Conservation (phyloP, 2,329 filamentous ascomycete genomes). For the Aureobasidium melanogenum region DNA sequence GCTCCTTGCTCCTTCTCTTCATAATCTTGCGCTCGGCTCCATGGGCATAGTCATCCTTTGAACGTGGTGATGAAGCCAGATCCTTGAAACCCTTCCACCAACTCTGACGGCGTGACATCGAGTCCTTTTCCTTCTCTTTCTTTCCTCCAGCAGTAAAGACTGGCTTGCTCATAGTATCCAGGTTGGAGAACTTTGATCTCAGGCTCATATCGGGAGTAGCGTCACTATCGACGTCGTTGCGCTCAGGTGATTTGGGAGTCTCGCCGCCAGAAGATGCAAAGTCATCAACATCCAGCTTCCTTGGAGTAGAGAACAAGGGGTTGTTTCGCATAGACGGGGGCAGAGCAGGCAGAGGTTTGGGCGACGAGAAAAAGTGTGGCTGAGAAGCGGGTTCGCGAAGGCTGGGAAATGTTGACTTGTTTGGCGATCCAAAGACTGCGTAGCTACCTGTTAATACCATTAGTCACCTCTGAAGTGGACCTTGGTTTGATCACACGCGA, state of each 20-base stretch:
- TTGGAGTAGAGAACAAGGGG: slow-evolving; percentile 29
- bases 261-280: slow-evolving; percentile 41
- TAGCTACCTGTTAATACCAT: slow-evolving; percentile 16
- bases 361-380: slow-evolving; percentile 37
- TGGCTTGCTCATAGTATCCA: slow-evolving; percentile 13
- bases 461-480: not conserved
- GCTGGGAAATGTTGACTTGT: slow-evolving; percentile 38
- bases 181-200: slow-evolving; percentile 17
- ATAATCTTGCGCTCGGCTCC: slow-evolving; percentile 10
- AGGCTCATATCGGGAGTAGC: slow-evolving; percentile 30
- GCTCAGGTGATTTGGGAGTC: slow-evolving; percentile 38
- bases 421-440: slow-evolving; percentile 36
- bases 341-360: slow-evolving; percentile 32
- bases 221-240: slow-evolving; percentile 31
- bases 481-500: not conserved
- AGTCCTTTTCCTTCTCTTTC: slow-evolving; percentile 9
- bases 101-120: not conserved
- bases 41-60: slow-evolving; percentile 7
- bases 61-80: not conserved
- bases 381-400: slow-evolving; percentile 43
- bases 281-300: slow-evolving; percentile 24
- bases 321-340: slow-evolving; percentile 28
- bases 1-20: slow-evolving; percentile 6
- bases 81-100: slow-evolving; percentile 8
- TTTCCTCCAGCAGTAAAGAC: slow-evolving; percentile 5